Conservation (phyloP, 306 rosid genomes). For the Ziziphus jujuba region DNA sequence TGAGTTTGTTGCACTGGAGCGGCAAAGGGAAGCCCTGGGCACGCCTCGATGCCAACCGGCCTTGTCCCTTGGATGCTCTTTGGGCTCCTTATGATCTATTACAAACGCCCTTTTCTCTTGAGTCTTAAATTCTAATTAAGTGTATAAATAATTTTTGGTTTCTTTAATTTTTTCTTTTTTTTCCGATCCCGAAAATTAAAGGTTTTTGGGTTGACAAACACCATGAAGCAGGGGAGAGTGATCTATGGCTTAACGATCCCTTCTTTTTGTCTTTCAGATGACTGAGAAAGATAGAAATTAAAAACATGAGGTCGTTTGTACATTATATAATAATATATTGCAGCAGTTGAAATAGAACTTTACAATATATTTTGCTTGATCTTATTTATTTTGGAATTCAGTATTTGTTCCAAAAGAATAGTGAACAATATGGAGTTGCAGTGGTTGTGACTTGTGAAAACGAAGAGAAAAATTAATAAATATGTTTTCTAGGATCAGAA, state of each 20-base stretch:
- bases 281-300: neutral
- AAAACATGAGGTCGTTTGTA: slow-evolving; percentile 3
- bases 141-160: neutral
- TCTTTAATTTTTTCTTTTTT: neutral
- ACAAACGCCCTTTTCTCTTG: slow-evolving; percentile 57
- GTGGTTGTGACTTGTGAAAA: too few relatives aligned
- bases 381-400: neutral
- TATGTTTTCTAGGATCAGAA: too few relatives aligned
- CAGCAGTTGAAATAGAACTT: slow-evolving; percentile 5
- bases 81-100: slow-evolving; percentile 95
- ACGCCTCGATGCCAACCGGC: slow-evolving; percentile 72
- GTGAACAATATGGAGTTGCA: too few relatives aligned
- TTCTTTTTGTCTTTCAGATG: neutral
- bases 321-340: slow-evolving; percentile 12
- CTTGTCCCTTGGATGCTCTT: slow-evolving; percentile 85
- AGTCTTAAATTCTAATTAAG: slow-evolving; percentile 41
- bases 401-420: too few relatives aligned
- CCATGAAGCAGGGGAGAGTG: too few relatives aligned
- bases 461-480: too few relatives aligned
- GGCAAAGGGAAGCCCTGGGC: slow-evolving; percentile 99
- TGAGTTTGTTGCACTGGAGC: slow-evolving; percentile 92
- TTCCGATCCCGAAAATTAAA: neutral
- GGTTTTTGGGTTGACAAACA: neutral
- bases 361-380: neutral
- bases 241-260: too few relatives aligned